Evolutionary conservation across 2,329 filamentous ascomycete genomes (phyloP).

Genomic region (Stenocarpella maydis): DNA sequence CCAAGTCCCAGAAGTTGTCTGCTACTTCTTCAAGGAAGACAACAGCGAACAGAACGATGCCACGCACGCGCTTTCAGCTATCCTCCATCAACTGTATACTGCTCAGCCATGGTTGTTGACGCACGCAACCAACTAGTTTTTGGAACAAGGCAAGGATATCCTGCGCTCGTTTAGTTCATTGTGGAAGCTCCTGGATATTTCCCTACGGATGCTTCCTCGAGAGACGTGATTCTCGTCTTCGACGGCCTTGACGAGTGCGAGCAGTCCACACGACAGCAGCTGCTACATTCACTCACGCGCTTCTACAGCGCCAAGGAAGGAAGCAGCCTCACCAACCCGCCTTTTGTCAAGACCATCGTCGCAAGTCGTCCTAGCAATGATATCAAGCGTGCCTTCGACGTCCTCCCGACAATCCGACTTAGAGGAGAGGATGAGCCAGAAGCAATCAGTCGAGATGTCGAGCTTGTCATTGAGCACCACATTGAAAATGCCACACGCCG

Average conservation of each 20-base stretch:
- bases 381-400: slow-evolving; percentile 37
- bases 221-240: slow-evolving; percentile 36
- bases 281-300: slow-evolving; percentile 31
- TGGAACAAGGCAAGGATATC: slow-evolving; percentile 6
- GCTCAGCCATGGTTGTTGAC: slow-evolving; percentile 19
- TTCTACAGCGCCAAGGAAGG: slow-evolving; percentile 20
- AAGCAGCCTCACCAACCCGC: slow-evolving; percentile 17
- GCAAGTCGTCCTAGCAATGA: slow-evolving; percentile 37
- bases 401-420: slow-evolving; percentile 33
- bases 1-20: slow-evolving; percentile 28
- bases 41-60: slow-evolving; percentile 33
- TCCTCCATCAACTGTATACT: slow-evolving; percentile 35
- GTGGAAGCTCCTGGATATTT: slow-evolving; percentile 19
- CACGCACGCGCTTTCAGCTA: slow-evolving; percentile 9
- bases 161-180: slow-evolving; percentile 12
- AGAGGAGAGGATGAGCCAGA: slow-evolving; percentile 36
- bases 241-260: slow-evolving; percentile 39
- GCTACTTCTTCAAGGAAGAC: slow-evolving; percentile 38
- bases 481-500: slow-evolving; percentile 34
- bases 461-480: slow-evolving; percentile 32
- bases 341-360: slow-evolving; percentile 36
- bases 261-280: slow-evolving; percentile 7
- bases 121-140: not conserved
- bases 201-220: slow-evolving; percentile 11
- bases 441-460: slow-evolving; percentile 35